These are phyloP conservation scores for Auricularia sp. DNA, from an alignment of 768 basidiomycete genomes.

Conservation along the genomic window DNA sequence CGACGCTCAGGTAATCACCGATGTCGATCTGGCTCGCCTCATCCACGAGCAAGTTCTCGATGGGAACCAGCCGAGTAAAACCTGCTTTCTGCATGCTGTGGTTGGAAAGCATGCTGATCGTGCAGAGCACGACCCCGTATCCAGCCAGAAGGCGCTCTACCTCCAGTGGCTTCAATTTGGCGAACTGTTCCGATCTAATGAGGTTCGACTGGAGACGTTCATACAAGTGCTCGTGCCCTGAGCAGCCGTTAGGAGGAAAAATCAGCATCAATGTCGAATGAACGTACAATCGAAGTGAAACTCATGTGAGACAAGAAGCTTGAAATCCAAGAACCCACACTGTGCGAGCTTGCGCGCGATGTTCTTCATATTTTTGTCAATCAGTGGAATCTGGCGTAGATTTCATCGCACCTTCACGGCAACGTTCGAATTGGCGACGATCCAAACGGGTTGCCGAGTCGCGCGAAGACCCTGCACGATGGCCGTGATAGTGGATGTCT, in stretches of 20 bases:
- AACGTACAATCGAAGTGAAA: conserved; percentile 53
- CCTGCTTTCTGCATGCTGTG: conserved; percentile 25
- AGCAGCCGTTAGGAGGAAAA: neutral
- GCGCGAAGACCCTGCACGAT: conserved; percentile 27
- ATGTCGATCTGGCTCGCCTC: conserved; percentile 45
- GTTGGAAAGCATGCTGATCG: conserved; percentile 68
- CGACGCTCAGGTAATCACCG: conserved; percentile 37
- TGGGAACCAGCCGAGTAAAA: conserved; percentile 29
- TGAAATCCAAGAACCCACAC: conserved; percentile 43
- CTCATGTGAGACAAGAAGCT: conserved; percentile 58
- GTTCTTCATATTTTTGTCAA: conserved; percentile 27
- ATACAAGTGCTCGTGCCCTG: conserved; percentile 79
- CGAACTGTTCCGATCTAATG: conserved; percentile 39
- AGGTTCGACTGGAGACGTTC: conserved; percentile 34
- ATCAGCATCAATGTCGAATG: neutral
- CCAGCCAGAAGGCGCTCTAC: conserved; percentile 22
- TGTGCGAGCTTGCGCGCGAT: conserved; percentile 64
- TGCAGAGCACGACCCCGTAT: conserved; percentile 62
- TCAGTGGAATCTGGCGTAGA: neutral
- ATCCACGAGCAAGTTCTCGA: conserved; percentile 37
- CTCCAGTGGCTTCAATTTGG: neutral
- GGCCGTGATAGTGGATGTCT: conserved; percentile 61
- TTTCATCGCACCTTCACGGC: conserved; percentile 46
- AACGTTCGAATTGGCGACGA: conserved; percentile 77
- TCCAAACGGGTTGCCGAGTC: conserved; percentile 49